Percentiles rank a stretch among this genome's conserved stretches.
Evolutionary conservation across 1,139 yeast genomes (phyloP).

Genomic region (Yamadazyma jaroonii): DNA sequence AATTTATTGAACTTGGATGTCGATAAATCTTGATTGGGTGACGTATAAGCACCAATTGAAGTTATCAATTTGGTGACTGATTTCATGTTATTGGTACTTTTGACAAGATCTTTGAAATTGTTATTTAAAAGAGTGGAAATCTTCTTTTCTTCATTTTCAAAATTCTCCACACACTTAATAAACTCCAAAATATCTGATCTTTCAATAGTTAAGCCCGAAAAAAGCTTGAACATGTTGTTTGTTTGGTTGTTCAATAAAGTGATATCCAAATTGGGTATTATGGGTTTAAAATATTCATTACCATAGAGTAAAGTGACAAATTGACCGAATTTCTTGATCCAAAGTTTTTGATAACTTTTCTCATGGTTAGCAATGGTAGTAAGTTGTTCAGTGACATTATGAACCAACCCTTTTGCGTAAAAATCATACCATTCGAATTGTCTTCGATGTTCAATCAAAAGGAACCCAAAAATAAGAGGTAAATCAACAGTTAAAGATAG

Average conservation of each 20-base stretch:
- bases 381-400: conserved; percentile 57
- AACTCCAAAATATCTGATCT: conserved; percentile 42
- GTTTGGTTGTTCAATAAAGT: conserved; percentile 27
- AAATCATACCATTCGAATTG: conserved; percentile 65
- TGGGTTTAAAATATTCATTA: conserved; percentile 14
- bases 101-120: conserved; percentile 44
- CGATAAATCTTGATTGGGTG: conserved; percentile 20
- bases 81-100: conserved; percentile 38
- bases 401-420: conserved; percentile 48
- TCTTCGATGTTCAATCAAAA: conserved; percentile 66
- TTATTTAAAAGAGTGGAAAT: conserved; percentile 43
- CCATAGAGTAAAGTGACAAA: conserved; percentile 34
- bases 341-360: conserved; percentile 50
- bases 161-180: conserved; percentile 26
- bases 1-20: conserved; percentile 14
- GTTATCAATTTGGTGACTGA: conserved; percentile 34
- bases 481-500: conserved; percentile 63
- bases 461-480: conserved; percentile 78
- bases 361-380: conserved; percentile 62
- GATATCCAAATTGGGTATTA: conserved; percentile 42
- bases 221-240: conserved; percentile 18
- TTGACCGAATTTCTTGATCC: conserved; percentile 62
- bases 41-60: conserved; percentile 31
- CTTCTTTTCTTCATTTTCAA: conserved; percentile 24
- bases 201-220: conserved; percentile 26